Percentiles rank a stretch among this genome's conserved stretches.
phyloP scores from a whole-genome alignment of 306 rosid species.

The Hippophae gyantsensis region DNA sequence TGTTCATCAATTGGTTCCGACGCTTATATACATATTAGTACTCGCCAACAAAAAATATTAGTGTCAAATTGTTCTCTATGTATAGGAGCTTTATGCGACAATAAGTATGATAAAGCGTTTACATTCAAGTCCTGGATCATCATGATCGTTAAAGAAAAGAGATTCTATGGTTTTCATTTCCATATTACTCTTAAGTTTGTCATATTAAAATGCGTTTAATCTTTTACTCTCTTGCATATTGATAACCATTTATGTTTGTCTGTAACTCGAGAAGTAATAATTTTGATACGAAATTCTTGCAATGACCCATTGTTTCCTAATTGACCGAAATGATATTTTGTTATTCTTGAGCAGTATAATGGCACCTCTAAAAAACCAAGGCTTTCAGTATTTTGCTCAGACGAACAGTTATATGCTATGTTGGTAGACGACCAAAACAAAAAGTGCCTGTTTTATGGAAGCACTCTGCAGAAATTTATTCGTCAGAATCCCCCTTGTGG shows the following conservation, averaged over 20 bases:
- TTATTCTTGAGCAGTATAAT: slow-evolving; percentile 38
- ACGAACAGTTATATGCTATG: slow-evolving; percentile 78
- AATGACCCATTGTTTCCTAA: not conserved
- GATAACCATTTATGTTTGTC: no score
- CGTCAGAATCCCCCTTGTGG: slow-evolving; percentile 38
- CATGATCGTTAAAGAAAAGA: not conserved
- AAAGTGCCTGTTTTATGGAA: slow-evolving; percentile 73
- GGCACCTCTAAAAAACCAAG: slow-evolving; percentile 73
- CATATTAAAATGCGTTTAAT: not conserved
- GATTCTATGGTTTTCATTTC: not conserved
- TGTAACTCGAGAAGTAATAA: no score
- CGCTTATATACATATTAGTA: no score
- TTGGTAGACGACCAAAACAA: slow-evolving; percentile 80
- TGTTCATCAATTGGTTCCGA: no score
- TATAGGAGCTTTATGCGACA: no score
- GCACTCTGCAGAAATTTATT: slow-evolving; percentile 64
- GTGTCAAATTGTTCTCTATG: no score
- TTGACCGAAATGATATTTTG: slow-evolving; percentile 1
- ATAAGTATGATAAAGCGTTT: not conserved
- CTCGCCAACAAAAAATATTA: no score
- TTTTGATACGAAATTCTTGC: no score
- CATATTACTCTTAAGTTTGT: not conserved
- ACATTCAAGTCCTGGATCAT: not conserved
- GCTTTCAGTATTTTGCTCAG: slow-evolving; percentile 88
- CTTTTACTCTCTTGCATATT: not conserved